A percentile compares a stretch with the other conserved stretches of the same genome.
Conservation (phyloP, 768 basidiomycete species). For the Suillus subluteus region DNA sequence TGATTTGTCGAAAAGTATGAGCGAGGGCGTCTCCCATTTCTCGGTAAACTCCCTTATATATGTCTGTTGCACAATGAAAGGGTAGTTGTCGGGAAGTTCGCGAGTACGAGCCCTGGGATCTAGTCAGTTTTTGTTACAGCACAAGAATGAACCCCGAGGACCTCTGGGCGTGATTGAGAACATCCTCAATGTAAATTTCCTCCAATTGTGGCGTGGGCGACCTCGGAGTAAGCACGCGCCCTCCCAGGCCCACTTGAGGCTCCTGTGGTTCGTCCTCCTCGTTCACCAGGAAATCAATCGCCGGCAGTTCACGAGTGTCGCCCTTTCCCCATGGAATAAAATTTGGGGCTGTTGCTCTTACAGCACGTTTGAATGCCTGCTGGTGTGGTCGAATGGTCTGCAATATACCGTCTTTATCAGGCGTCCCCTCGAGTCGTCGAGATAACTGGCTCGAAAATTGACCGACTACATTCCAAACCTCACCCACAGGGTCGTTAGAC, state of each 20-base stretch:
- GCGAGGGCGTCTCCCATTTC: constrained; percentile 54
- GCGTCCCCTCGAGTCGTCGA: constrained; percentile 53
- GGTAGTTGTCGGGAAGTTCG: constrained; percentile 69
- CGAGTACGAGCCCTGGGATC: constrained; percentile 63
- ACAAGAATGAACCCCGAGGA: constrained; percentile 20
- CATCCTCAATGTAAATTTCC: constrained; percentile 55
- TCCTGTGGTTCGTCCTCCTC: constrained; percentile 39
- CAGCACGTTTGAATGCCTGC: constrained; percentile 47
- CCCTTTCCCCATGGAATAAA: constrained; percentile 54
- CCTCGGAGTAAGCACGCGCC: background rate
- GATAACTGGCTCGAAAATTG: constrained; percentile 50
- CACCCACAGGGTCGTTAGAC: constrained; percentile 57
- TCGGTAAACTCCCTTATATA: constrained; percentile 50
- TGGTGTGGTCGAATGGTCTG: constrained; percentile 58
- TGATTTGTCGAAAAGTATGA: constrained; percentile 45
- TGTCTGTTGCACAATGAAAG: constrained; percentile 58
- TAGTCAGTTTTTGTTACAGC: background rate
- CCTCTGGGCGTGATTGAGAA: constrained; percentile 49
- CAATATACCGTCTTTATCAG: constrained; percentile 53
- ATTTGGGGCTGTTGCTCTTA: constrained; percentile 57
- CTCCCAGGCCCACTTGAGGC: background rate
- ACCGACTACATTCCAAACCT: constrained; percentile 53
- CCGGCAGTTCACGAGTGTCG: constrained; percentile 9
- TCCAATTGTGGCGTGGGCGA: constrained; percentile 8
- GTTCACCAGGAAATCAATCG: constrained; percentile 37